phyloP scores from a whole-genome alignment of 2,329 filamentous ascomycete species.

The Penicillium sp. region DNA sequence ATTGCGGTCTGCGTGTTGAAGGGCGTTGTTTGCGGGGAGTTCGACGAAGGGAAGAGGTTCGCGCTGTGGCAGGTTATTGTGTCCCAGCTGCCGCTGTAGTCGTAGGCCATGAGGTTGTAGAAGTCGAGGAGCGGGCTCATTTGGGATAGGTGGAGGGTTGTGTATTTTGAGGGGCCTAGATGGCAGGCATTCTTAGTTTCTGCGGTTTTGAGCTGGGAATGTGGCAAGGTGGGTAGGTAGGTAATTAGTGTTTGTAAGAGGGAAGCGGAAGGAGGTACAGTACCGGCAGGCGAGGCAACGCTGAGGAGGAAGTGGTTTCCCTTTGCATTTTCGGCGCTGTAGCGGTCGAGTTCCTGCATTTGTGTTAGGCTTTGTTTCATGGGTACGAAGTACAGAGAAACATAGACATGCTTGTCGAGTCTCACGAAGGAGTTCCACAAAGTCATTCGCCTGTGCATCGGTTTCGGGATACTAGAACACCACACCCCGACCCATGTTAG shows the following conservation, averaged over 20 bases:
- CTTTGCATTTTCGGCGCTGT: constrained; percentile 44
- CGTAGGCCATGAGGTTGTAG: constrained; percentile 77
- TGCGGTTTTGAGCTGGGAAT: neutral
- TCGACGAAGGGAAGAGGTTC: constrained; percentile 70
- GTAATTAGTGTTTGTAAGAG: neutral
- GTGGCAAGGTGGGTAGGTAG: neutral
- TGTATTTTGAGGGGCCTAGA: constrained; percentile 50
- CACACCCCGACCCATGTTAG: neutral
- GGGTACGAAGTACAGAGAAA: neutral
- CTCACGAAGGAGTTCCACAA: constrained; percentile 41
- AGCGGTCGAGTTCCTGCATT: constrained; percentile 45
- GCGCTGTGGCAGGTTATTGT: constrained; percentile 73
- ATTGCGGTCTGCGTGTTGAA: constrained; percentile 78
- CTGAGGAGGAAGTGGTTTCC: constrained; percentile 52
- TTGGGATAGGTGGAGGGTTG: constrained; percentile 45
- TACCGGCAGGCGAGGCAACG: constrained; percentile 52
- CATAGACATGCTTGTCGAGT: constrained; percentile 34
- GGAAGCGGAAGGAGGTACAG: neutral
- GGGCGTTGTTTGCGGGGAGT: constrained; percentile 68
- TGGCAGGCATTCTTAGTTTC: neutral
- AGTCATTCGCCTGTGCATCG: constrained; percentile 39
- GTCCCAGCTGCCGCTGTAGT: constrained; percentile 85
- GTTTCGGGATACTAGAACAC: constrained; percentile 37
- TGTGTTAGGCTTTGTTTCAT: neutral
- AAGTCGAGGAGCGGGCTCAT: constrained; percentile 57